Evolutionary conservation across 2,329 filamentous ascomycete genomes (phyloP).

Genomic region (Fusarium sp.): DNA sequence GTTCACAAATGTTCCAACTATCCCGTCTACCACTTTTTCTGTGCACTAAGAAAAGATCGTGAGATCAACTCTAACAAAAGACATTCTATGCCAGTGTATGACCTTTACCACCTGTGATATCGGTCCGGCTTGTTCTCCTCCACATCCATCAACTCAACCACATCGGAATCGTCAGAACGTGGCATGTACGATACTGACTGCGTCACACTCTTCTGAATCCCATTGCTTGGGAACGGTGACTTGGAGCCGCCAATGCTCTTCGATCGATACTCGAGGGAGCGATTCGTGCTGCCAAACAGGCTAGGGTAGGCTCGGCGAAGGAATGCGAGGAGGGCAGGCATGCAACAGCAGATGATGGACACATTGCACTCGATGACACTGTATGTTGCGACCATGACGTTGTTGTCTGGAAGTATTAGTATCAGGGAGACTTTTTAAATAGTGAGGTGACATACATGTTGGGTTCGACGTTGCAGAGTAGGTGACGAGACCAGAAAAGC

Average conservation of each 20-base stretch:
- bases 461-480: neutral
- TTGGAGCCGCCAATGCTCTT: neutral
- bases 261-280: neutral
- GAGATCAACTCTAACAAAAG: neutral
- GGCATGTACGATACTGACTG: constrained; percentile 1
- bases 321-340: neutral
- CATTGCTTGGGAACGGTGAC: neutral
- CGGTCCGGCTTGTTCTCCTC: neutral
- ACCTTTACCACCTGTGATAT: neutral
- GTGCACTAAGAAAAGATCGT: neutral
- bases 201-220: constrained; percentile 1
- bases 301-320: neutral
- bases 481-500: constrained; percentile 1
- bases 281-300: constrained; percentile 5
- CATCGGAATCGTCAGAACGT: neutral
- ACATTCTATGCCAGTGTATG: neutral
- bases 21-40: neutral
- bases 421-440: no score
- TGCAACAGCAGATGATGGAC: constrained; percentile 6
- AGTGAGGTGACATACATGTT: neutral
- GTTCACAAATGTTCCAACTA: neutral
- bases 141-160: constrained; percentile 1
- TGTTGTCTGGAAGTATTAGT: neutral
- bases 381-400: constrained; percentile 5
- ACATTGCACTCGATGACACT: constrained; percentile 6